phyloP scores from a whole-genome alignment of 1,139 yeast species.

The Geotrichum australiense region DNA sequence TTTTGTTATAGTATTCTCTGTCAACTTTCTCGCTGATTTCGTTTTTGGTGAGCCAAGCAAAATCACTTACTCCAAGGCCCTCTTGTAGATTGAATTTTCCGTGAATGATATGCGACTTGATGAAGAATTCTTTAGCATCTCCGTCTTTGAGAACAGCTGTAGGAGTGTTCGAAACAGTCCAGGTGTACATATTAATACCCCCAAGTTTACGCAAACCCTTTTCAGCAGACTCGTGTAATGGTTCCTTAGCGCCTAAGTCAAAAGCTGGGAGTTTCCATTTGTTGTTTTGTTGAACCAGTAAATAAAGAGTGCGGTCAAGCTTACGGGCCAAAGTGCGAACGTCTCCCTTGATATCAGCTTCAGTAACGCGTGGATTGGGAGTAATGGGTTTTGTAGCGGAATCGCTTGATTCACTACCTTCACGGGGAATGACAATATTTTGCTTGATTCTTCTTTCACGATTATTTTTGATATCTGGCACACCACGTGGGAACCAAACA shows the following conservation, averaged over 20 bases:
- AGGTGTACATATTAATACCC: conserved; percentile 70
- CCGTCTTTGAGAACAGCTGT: conserved; percentile 47
- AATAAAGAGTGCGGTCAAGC: conserved; percentile 71
- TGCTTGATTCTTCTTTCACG: conserved; percentile 87
- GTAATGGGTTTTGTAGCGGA: conserved; percentile 59
- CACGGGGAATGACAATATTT: conserved; percentile 61
- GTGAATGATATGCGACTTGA: conserved; percentile 86
- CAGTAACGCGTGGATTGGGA: conserved; percentile 65
- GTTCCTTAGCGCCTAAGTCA: conserved; percentile 38
- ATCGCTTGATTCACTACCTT: conserved; percentile 41
- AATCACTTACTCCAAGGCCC: conserved; percentile 38
- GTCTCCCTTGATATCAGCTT: conserved; percentile 65
- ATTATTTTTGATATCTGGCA: conserved; percentile 78
- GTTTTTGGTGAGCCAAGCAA: conserved; percentile 78
- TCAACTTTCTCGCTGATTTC: conserved; percentile 58
- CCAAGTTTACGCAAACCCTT: conserved; percentile 65
- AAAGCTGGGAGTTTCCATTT: conserved; percentile 78
- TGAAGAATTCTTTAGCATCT: conserved; percentile 50
- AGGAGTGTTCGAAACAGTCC: conserved; percentile 86
- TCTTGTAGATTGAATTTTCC: conserved; percentile 62
- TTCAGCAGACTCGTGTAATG: conserved; percentile 72
- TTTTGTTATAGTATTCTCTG: conserved; percentile 44
- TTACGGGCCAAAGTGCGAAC: conserved; percentile 66
- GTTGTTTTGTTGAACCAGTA: conserved; percentile 48
- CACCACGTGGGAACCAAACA: conserved; percentile 72